Evolutionary conservation across 2,329 filamentous ascomycete species (phyloP), one percentile per base, ranked within the genome.

Genomic region (Chrysoporthe puriensis): DNA sequence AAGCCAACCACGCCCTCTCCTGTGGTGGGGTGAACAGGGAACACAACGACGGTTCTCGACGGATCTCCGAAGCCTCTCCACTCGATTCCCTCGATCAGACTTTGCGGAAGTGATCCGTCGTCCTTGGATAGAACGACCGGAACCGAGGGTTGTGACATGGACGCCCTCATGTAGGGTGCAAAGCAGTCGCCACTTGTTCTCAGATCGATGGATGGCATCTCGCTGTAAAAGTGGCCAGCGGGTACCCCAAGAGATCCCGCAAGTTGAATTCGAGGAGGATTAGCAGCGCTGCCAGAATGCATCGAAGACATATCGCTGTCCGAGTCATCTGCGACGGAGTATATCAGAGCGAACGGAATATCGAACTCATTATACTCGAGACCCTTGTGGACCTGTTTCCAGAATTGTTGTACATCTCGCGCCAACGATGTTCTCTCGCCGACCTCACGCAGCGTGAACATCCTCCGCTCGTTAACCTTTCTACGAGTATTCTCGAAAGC

Each of bases 401-500:
- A 96, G 75, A 95, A 95, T 13, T 82, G 83, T 73, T 88, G 88
- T 1, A 94, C 85, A 69, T 91, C 90, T 60, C 90, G 85, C n/a
- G 92, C 91, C 18, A 86, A 82, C 2, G 90, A 88, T 4, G 91
- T 94, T 68, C 86, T 88, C 77, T 95, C 91, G 62, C 92, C 91
- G 57, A 95, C 87, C 74, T 94, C 91, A 52, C 91, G 86, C 48
- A 96, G 79, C 0, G 91, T 93, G 36, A 93, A 82, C 92, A 95
- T 94, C 59, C 92, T 85, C 65, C 92, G 83, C 78, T 95, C 92
- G 2, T 90, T 91, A 69, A 96, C 88, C 73, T 92, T 92, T 26
- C 91, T 85, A 32, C 91, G 81, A 1, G 92, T 96, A 74, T 94
- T 93, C 72, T 96, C 92, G 71, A 94, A 95, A 0, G 90, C 87